Conservation (phyloP, 768 basidiomycete species). For the Auricularia heimuer region DNA sequence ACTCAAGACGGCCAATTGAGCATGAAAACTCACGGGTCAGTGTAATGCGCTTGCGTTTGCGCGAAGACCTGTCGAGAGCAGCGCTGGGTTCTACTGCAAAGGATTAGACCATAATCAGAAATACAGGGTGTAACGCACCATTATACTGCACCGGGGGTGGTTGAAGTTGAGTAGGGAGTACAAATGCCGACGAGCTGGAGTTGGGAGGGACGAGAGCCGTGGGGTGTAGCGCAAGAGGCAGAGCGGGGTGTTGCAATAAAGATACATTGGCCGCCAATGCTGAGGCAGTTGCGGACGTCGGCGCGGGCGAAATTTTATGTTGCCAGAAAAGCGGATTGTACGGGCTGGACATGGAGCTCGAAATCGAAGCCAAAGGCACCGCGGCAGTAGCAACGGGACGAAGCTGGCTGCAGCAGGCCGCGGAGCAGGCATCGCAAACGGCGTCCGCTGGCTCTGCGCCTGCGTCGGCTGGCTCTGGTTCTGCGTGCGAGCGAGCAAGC, state of each 20-base stretch:
- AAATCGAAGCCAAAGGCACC: too few species aligned
- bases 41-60: too few species aligned
- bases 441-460: not conserved
- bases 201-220: not conserved
- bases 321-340: not conserved
- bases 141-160: too few species aligned
- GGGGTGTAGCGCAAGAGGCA: not conserved
- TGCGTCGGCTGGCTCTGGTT: not conserved
- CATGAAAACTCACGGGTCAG: too few species aligned
- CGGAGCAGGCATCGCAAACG: not conserved
- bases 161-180: too few species aligned
- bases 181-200: not conserved
- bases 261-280: not conserved
- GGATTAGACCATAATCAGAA: too few species aligned
- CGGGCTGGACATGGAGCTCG: not conserved
- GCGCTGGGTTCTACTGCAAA: too few species aligned
- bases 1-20: too few species aligned
- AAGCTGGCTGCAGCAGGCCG: not conserved
- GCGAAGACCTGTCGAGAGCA: too few species aligned
- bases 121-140: too few species aligned
- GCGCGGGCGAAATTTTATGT: not conserved
- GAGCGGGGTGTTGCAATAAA: not conserved
- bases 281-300: not conserved
- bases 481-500: not conserved
- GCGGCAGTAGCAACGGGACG: too few species aligned